These are phyloP conservation scores for Orychophragmus violaceus DNA, from an alignment of 345 rosid species.

Conservation along the genomic window DNA sequence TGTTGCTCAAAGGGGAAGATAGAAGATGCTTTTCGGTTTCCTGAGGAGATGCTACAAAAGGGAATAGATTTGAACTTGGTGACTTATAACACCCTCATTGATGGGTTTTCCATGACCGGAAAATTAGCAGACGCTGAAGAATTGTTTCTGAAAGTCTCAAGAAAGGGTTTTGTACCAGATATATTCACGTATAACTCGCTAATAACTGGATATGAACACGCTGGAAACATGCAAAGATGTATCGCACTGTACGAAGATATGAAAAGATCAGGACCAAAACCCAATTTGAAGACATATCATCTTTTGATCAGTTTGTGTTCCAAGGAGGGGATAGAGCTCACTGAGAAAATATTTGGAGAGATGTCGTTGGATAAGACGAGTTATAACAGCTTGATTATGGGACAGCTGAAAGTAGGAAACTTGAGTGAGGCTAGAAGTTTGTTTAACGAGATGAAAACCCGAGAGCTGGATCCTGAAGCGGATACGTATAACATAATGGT, in stretches of 20 bases:
- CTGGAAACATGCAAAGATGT: too few species aligned
- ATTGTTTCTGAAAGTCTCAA: conserved; percentile 41
- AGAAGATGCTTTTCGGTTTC: conserved; percentile 50
- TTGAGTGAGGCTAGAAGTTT: too few species aligned
- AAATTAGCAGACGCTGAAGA: conserved; percentile 58
- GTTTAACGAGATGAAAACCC: too few species aligned
- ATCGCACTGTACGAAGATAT: too few species aligned
- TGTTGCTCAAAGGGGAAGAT: too few species aligned
- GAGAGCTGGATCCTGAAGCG: too few species aligned
- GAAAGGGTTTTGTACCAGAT: conserved; percentile 51
- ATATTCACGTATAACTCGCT: too few species aligned
- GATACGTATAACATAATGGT: too few species aligned
- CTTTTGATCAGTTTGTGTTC: too few species aligned
- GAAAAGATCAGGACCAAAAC: too few species aligned
- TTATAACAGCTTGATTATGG: conserved; percentile 59
- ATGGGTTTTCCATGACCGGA: conserved; percentile 55
- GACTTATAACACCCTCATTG: conserved; percentile 66
- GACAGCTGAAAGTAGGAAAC: conserved; percentile 43
- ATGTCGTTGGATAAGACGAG: conserved; percentile 56
- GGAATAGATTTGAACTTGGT: conserved; percentile 46
- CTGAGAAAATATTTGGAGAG: conserved; percentile 47
- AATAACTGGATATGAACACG: too few species aligned
- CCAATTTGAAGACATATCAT: too few species aligned
- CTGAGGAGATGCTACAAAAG: conserved; percentile 52
- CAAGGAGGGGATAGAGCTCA: conserved; percentile 39